A percentile compares a stretch with the other conserved stretches of the same genome.
Conservation (phyloP, 768 basidiomycete genomes). For the Suillus subaureus region DNA sequence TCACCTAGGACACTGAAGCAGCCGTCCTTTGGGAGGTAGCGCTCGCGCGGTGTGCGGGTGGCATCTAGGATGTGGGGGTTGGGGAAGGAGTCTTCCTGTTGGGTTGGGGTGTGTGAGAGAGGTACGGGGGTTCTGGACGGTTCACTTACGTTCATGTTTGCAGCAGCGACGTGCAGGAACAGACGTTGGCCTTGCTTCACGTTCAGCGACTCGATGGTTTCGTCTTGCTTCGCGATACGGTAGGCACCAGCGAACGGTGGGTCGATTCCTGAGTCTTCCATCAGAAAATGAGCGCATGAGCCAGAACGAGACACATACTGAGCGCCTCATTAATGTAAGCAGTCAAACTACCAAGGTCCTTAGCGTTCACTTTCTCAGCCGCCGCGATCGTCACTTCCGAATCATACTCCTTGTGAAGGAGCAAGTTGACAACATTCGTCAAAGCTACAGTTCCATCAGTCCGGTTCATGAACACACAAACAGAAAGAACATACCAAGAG, state of each 20-base stretch:
- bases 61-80: constrained; percentile 48
- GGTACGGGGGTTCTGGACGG: background rate
- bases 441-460: constrained; percentile 43
- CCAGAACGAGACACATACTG: constrained; percentile 47
- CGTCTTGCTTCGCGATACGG: constrained; percentile 53
- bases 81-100: constrained; percentile 54
- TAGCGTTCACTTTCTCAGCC: constrained; percentile 32
- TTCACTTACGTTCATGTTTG: constrained; percentile 57
- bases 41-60: constrained; percentile 44
- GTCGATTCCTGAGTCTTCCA: constrained; percentile 54
- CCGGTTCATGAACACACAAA: background rate
- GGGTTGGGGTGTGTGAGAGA: constrained; percentile 4
- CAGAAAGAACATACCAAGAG: constrained; percentile 50
- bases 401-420: constrained; percentile 54
- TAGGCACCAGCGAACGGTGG: constrained; percentile 73
- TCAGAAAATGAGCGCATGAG: constrained; percentile 7
- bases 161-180: constrained; percentile 63
- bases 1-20: constrained; percentile 52
- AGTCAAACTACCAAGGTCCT: constrained; percentile 44
- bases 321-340: constrained; percentile 70
- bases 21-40: constrained; percentile 52
- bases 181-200: constrained; percentile 54
- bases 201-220: constrained; percentile 41
- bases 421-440: constrained; percentile 66
- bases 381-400: constrained; percentile 37